These are phyloP conservation scores for Phalaenopsis hybrid DNA, from an alignment of 116 monocot genomes.

Conservation along the genomic window DNA sequence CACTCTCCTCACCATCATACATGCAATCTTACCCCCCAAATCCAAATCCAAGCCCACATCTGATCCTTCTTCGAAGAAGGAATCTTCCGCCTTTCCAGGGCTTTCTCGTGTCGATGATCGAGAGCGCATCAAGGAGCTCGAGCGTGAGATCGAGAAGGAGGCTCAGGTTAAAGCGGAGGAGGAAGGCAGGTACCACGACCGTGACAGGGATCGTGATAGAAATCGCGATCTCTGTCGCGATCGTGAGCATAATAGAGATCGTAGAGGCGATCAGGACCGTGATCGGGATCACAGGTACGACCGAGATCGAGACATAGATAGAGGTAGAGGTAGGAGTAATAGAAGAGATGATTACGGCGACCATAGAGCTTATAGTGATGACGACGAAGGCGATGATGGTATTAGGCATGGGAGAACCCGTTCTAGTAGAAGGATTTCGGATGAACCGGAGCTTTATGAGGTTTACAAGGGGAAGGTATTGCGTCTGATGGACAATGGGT, in stretches of 20 bases:
- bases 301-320: background rate
- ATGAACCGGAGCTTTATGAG: constrained; percentile 45
- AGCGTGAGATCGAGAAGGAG: constrained; percentile 28
- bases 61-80: background rate
- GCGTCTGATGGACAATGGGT: constrained; percentile 80
- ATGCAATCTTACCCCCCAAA: constrained; percentile 71
- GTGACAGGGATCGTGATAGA: constrained; percentile 1
- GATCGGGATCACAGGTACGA: constrained; percentile 18
- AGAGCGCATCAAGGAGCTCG: constrained; percentile 27
- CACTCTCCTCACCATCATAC: constrained; percentile 87
- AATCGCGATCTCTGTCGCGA: constrained; percentile 6
- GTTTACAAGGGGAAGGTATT: constrained; percentile 70
- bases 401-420: background rate
- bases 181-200: background rate
- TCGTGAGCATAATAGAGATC: constrained; percentile 16
- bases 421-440: constrained; percentile 4
- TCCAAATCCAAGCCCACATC: constrained; percentile 10
- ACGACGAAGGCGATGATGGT: constrained; percentile 15
- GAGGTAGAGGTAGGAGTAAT: constrained; percentile 6
- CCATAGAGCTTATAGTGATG: constrained; percentile 8
- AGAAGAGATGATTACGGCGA: constrained; percentile 16
- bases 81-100: constrained; percentile 16
- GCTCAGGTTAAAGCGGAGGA: constrained; percentile 4
- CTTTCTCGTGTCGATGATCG: constrained; percentile 43
- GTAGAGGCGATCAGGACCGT: constrained; percentile 11